Conservation (phyloP, 2,329 filamentous ascomycete genomes). For the Botrytis galanthina region DNA sequence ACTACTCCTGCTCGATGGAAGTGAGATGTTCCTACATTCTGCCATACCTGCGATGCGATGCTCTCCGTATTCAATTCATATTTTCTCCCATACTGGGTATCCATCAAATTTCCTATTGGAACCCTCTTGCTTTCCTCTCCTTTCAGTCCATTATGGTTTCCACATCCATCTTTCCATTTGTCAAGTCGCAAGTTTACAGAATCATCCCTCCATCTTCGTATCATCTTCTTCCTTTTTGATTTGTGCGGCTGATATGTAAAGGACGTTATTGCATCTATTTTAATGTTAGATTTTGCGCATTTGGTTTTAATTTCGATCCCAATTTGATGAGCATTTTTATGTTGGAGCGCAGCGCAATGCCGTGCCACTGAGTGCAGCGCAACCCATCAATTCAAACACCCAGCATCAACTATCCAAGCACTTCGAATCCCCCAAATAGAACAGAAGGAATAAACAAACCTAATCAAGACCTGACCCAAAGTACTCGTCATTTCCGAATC, state of each 20-base stretch:
- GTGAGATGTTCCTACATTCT: not conserved
- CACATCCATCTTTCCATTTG: conserved; percentile 13
- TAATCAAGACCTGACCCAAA: conserved; percentile 87
- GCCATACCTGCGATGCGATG: not conserved
- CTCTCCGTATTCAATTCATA: not conserved
- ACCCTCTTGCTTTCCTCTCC: not conserved
- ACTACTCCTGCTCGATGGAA: not conserved
- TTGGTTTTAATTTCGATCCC: not conserved
- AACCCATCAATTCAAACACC: not conserved
- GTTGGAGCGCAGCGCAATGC: not conserved
- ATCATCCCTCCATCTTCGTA: conserved; percentile 55
- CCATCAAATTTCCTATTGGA: not conserved
- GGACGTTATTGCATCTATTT: conserved; percentile 87
- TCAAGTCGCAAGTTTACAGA: conserved; percentile 21
- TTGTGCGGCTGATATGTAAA: conserved; percentile 73
- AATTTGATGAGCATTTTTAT: not conserved
- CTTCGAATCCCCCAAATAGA: no score
- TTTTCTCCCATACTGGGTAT: not conserved
- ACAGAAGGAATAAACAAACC: conserved; percentile 50
- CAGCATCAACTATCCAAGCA: not conserved
- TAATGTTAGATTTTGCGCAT: conserved; percentile 13
- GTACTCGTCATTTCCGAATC: conserved; percentile 80
- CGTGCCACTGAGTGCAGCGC: not conserved
- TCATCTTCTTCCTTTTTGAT: conserved; percentile 49
- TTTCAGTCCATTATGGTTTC: not conserved